Evolutionary conservation across 495 filamentous ascomycete species (phyloP).

Genomic region (Entonaema liquescens): DNA sequence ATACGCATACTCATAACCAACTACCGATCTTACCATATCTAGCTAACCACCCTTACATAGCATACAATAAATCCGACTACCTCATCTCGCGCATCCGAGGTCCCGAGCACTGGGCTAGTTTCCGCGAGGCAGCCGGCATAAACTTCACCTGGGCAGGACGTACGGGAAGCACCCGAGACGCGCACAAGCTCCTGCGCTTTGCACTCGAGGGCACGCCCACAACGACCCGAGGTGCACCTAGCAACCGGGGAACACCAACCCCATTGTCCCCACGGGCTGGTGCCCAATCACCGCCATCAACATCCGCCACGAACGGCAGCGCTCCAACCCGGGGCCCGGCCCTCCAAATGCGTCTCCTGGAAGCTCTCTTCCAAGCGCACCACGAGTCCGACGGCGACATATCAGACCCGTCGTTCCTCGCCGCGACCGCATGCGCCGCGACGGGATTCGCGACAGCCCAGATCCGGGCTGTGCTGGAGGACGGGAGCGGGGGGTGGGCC

Average conservation of each 20-base stretch:
- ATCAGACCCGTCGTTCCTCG: conserved; percentile 67
- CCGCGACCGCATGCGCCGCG: conserved; percentile 63
- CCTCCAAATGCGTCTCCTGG: conserved; percentile 69
- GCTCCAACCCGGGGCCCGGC: conserved; percentile 40
- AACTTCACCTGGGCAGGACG: conserved; percentile 74
- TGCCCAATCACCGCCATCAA: background rate
- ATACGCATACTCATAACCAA: no score
- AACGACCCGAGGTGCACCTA: conserved; percentile 9
- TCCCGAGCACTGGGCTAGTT: conserved; percentile 46
- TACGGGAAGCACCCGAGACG: conserved; percentile 77
- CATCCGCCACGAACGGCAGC: background rate
- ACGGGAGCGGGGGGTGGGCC: conserved; percentile 53
- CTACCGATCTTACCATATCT: background rate
- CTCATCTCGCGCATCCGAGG: conserved; percentile 12
- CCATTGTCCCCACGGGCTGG: background rate
- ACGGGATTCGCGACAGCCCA: conserved; percentile 60
- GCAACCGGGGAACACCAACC: background rate
- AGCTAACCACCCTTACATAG: conserved; percentile 12
- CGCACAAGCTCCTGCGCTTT: conserved; percentile 78
- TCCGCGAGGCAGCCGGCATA: conserved; percentile 69
- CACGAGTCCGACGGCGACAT: conserved; percentile 81
- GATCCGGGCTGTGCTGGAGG: conserved; percentile 64
- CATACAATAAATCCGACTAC: conserved; percentile 36
- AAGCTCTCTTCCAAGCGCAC: conserved; percentile 71
- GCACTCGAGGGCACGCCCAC: conserved; percentile 62